phyloP scores from a whole-genome alignment of 1,284 basidiomycete genomes.

The Tylopilus sp. region DNA sequence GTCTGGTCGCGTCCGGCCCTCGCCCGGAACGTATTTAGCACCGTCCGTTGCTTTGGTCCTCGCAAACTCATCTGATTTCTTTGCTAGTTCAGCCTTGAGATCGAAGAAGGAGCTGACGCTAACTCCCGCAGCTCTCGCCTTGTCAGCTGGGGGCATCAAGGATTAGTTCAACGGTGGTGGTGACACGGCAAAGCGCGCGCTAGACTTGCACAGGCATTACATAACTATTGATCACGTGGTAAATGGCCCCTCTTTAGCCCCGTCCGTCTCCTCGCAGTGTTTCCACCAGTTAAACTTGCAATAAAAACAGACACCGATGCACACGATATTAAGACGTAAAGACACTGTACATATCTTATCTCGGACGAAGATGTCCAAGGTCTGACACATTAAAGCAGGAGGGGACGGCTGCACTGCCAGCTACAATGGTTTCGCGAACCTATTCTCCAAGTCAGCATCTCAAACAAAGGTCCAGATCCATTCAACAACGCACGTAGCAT shows the following conservation, averaged over 20 bases:
- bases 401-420: too few species aligned
- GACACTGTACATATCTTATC: neutral
- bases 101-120: slow-evolving; percentile 72
- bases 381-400: too few species aligned
- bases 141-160: slow-evolving; percentile 40
- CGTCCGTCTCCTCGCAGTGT: too few species aligned
- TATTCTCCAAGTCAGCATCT: slow-evolving; percentile 12
- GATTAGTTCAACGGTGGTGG: neutral
- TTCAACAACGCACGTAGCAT: slow-evolving; percentile 75
- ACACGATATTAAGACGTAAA: neutral
- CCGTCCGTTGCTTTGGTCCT: slow-evolving; percentile 58
- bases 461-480: neutral
- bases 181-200: neutral
- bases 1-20: slow-evolving; percentile 52
- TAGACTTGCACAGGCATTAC: neutral
- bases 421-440: slow-evolving; percentile 23
- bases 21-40: slow-evolving; percentile 48
- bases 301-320: neutral
- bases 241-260: too few species aligned
- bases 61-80: slow-evolving; percentile 59
- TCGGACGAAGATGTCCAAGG: neutral
- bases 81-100: slow-evolving; percentile 68
- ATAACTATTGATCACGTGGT: slow-evolving; percentile 13
- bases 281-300: too few species aligned
- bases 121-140: slow-evolving; percentile 64